phyloP scores from a whole-genome alignment of 495 filamentous ascomycete genomes.

The Hypomontagnella monticulosa region DNA sequence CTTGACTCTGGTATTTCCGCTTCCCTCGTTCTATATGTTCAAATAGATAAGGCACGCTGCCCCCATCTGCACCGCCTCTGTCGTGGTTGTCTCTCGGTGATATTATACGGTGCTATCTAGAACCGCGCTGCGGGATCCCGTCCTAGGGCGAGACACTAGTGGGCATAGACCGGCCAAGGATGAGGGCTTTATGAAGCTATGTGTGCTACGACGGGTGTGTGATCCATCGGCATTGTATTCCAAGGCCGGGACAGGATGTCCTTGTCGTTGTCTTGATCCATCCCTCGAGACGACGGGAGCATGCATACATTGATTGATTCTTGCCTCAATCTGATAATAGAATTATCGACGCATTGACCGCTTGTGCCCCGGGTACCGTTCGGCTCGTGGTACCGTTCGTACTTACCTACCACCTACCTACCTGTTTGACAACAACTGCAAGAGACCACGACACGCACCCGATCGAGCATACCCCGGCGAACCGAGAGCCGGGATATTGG shows the following conservation, averaged over 20 bases:
- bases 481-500: slow-evolving; percentile 36
- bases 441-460: slow-evolving; percentile 26
- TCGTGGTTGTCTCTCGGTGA: slow-evolving; percentile 34
- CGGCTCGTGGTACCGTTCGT: slow-evolving; percentile 23
- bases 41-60: slow-evolving; percentile 27
- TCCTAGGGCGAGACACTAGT: slow-evolving; percentile 10
- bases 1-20: slow-evolving; percentile 26
- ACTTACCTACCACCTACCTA: slow-evolving; percentile 5
- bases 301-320: slow-evolving; percentile 28
- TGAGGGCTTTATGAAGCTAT: background rate
- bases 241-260: slow-evolving; percentile 9
- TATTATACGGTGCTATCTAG: slow-evolving; percentile 10
- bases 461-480: slow-evolving; percentile 15
- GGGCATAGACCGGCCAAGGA: slow-evolving; percentile 10
- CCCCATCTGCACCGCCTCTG: slow-evolving; percentile 6
- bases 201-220: slow-evolving; percentile 18
- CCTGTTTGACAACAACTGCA: slow-evolving; percentile 32
- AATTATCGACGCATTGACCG: slow-evolving; percentile 12
- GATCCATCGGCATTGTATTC: slow-evolving; percentile 20
- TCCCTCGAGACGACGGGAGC: slow-evolving; percentile 26
- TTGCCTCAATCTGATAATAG: background rate
- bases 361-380: slow-evolving; percentile 11
- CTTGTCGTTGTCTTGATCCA: slow-evolving; percentile 15
- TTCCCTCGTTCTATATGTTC: background rate
- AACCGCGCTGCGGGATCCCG: slow-evolving; percentile 28